phyloP scores from a whole-genome alignment of 495 filamentous ascomycete species.

The Xylaria longipes region DNA sequence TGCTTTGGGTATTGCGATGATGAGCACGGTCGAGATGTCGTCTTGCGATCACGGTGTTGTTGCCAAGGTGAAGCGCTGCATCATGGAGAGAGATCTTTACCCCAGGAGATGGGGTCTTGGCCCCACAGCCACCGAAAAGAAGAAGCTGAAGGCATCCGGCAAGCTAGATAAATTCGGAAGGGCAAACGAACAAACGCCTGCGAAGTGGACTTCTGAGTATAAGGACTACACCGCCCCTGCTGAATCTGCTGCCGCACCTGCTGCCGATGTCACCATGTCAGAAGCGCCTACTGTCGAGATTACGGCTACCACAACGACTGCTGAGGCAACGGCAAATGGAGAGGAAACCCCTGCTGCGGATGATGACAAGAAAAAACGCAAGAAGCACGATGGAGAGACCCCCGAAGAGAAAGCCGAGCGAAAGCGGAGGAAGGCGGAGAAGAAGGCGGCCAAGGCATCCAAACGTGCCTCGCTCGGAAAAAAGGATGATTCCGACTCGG shows the following conservation, averaged over 20 bases:
- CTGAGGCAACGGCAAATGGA: conserved; percentile 45
- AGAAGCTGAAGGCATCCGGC: conserved; percentile 97
- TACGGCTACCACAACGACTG: conserved; percentile 32
- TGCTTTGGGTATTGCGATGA: conserved; percentile 91
- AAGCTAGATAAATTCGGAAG: conserved; percentile 97
- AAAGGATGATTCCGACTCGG: conserved; percentile 42
- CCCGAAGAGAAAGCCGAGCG: conserved; percentile 76
- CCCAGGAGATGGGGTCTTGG: conserved; percentile 94
- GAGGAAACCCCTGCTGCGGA: conserved; percentile 48
- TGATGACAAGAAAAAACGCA: conserved; percentile 72
- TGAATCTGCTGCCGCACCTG: conserved; percentile 28
- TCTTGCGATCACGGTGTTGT: conserved; percentile 96
- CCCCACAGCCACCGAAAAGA: conserved; percentile 90
- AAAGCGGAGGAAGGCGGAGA: conserved; percentile 74
- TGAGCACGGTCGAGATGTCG: conserved; percentile 90
- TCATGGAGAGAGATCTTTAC: conserved; percentile 99
- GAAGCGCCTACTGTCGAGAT: conserved; percentile 33
- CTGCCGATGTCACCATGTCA: conserved; percentile 39
- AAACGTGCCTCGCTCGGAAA: conserved; percentile 46
- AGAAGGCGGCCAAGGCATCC: conserved; percentile 72
- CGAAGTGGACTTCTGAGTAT: conserved; percentile 88
- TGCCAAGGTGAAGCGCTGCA: conserved; percentile 96
- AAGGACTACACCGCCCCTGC: conserved; percentile 71
- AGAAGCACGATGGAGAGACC: conserved; percentile 82
- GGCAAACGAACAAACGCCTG: conserved; percentile 87